phyloP scores from a whole-genome alignment of 257 asterid species.

The Agastache rugosa region DNA sequence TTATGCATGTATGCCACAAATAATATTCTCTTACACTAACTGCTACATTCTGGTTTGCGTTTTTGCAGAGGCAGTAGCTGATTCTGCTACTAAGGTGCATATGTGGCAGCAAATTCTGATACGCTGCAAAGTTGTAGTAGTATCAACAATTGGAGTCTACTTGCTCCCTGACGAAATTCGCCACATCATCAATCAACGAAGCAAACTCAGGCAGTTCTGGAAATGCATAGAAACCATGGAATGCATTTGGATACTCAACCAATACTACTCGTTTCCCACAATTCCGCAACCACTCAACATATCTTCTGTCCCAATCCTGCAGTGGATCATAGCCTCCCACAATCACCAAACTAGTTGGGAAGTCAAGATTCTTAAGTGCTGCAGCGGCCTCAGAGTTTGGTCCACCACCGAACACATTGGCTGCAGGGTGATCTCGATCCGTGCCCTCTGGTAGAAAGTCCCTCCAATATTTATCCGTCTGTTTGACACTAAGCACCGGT shows the following conservation, averaged over 20 bases:
- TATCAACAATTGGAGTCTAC: background rate
- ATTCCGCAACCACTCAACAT: slow-evolving; percentile 39
- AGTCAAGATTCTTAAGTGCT: background rate
- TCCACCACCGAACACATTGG: background rate
- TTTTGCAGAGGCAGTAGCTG: background rate
- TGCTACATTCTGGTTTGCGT: background rate
- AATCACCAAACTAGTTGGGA: slow-evolving; percentile 42
- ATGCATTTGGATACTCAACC: slow-evolving; percentile 47
- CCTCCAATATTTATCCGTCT: slow-evolving; percentile 9
- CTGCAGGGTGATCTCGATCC: slow-evolving; percentile 23
- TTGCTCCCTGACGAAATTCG: background rate
- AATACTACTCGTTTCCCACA: slow-evolving; percentile 43
- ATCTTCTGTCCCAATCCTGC: slow-evolving; percentile 48
- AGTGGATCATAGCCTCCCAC: slow-evolving; percentile 53
- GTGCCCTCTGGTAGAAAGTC: background rate
- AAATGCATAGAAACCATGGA: slow-evolving; percentile 47
- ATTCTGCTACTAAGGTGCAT: background rate
- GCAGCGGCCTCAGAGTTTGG: background rate
- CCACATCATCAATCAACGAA: background rate
- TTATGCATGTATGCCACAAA: background rate
- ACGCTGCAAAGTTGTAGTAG: background rate
- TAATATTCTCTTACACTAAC: background rate
- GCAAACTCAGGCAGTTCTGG: slow-evolving; percentile 44
- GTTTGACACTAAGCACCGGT: slow-evolving; percentile 22
- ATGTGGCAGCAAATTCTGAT: too few relatives aligned